Conservation (phyloP, 257 asterid species). For the Salvia hispanica region DNA sequence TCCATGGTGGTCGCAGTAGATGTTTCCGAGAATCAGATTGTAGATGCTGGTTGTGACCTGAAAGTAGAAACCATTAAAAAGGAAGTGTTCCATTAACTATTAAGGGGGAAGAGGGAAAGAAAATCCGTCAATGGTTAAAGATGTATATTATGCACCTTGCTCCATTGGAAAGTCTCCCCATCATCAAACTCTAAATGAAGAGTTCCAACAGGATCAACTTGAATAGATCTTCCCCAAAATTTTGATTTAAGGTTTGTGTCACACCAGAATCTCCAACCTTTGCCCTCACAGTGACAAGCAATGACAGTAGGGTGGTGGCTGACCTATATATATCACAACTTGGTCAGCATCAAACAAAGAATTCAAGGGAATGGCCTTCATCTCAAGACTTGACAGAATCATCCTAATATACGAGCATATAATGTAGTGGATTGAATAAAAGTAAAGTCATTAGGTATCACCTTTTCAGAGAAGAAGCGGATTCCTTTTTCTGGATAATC, state of each 20-base stretch:
- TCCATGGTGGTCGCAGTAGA: constrained; percentile 94
- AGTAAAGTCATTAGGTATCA: constrained; percentile 25
- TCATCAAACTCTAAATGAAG: constrained; percentile 83
- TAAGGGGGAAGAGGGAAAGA: neutral
- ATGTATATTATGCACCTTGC: constrained; percentile 61
- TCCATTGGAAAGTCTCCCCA: constrained; percentile 94
- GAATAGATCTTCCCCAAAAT: constrained; percentile 97
- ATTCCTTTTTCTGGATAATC: constrained; percentile 89
- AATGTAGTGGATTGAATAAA: too few species aligned
- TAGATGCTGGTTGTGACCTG: constrained; percentile 93
- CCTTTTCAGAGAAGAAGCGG: constrained; percentile 92
- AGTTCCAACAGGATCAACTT: constrained; percentile 89
- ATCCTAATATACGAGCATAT: neutral
- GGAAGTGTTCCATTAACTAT: neutral
- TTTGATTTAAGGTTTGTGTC: constrained; percentile 89
- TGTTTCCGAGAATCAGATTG: constrained; percentile 85
- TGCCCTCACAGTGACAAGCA: constrained; percentile 98
- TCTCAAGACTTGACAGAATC: neutral
- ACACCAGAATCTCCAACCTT: constrained; percentile 96
- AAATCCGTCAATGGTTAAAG: neutral
- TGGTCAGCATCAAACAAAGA: constrained; percentile 27
- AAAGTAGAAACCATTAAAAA: constrained; percentile 23
- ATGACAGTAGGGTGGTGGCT: constrained; percentile 97
- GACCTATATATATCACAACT: constrained; percentile 56
- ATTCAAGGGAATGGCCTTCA: neutral